Base-by-base conservation (phyloP, 495 filamentous ascomycete species). In the Chaetomium tenue region DNA sequence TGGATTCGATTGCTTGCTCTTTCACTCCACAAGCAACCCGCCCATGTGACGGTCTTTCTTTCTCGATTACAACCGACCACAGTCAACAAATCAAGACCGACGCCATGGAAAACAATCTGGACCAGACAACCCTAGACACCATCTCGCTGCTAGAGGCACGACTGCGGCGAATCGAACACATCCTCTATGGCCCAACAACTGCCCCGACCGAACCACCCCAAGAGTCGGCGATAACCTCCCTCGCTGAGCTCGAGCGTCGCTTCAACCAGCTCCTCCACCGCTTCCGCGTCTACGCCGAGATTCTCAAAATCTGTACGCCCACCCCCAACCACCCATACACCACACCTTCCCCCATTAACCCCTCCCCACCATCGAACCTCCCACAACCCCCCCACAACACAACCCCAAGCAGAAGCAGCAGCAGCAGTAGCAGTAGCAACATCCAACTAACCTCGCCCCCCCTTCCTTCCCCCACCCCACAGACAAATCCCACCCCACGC, bases 61-160 rank as follows among this genome's bases (percentile, higher is more conserved):
- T 37, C 33, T 37, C 30, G 25, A 23, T 58, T 22, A 28, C 61
- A 22, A 7, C 26, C 7, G 52, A 39, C 39, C 28, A 48, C 39
- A 67, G 20, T 37, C n/a, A 26, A 51, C 33, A 8, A 67, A 25
- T 37, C n/a, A 26, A 51, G 25, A 8, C 60, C 68, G 63, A 66
- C 64, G 56, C 40, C 61, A 83, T 82, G 79, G 80, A 82, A 16
- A 75, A 77, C 60, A 74, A 72, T 1, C 71, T 83, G 9, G 83
- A 84, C 67, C 75, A 77, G 46, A 84, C 82, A 2, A 78, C 84
- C 0, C 72, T 84, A 5, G 78, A 79, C 37, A 93, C 92, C 0
- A 85, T 95, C 54, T 86, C 88, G 40, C 81, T 91, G 56, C 88
- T 97, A 5, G 88, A 93, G 68, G 78, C 79, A n/a, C 89, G 92